Evolutionary conservation across 1,284 basidiomycete genomes (phyloP).

Genomic region (Microbotryomycetes sp.): DNA sequence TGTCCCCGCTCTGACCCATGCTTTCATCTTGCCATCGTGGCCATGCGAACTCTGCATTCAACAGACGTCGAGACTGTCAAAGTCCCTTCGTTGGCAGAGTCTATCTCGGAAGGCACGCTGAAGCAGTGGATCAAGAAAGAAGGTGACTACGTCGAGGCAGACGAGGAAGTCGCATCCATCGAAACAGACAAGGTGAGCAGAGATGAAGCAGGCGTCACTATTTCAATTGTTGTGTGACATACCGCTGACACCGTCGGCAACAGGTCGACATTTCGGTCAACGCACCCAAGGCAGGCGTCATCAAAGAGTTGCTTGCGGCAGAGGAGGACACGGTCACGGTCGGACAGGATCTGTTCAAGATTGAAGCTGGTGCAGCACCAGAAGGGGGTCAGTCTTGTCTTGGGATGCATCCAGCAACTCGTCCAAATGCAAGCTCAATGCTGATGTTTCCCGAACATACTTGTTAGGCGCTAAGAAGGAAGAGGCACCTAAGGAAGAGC

Average conservation of each 20-base stretch:
- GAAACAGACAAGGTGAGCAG: slow-evolving; percentile 90
- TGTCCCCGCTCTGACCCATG: background rate
- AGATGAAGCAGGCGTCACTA: background rate
- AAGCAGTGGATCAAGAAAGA: slow-evolving; percentile 93
- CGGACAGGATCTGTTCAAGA: slow-evolving; percentile 87
- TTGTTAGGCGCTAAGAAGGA: slow-evolving; percentile 42
- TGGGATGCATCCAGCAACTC: background rate
- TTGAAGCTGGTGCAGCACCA: slow-evolving; percentile 64
- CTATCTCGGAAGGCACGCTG: slow-evolving; percentile 94
- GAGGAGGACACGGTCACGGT: slow-evolving; percentile 94
- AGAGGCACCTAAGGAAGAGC: slow-evolving; percentile 32
- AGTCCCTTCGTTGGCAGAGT: slow-evolving; percentile 98
- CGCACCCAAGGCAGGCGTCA: slow-evolving; percentile 80
- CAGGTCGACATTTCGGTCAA: slow-evolving; percentile 98
- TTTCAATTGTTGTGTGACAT: background rate
- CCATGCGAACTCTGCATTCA: background rate
- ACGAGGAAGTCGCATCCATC: slow-evolving; percentile 96
- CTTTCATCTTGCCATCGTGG: background rate
- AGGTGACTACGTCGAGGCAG: slow-evolving; percentile 81
- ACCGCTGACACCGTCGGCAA: background rate
- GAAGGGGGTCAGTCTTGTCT: slow-evolving; percentile 49
- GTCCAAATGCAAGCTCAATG: background rate
- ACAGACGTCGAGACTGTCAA: slow-evolving; percentile 56
- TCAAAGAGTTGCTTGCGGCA: slow-evolving; percentile 75
- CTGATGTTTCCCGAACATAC: background rate